phyloP scores from a whole-genome alignment of 2,329 filamentous ascomycete genomes.

The Colletotrichum endophyticum region DNA sequence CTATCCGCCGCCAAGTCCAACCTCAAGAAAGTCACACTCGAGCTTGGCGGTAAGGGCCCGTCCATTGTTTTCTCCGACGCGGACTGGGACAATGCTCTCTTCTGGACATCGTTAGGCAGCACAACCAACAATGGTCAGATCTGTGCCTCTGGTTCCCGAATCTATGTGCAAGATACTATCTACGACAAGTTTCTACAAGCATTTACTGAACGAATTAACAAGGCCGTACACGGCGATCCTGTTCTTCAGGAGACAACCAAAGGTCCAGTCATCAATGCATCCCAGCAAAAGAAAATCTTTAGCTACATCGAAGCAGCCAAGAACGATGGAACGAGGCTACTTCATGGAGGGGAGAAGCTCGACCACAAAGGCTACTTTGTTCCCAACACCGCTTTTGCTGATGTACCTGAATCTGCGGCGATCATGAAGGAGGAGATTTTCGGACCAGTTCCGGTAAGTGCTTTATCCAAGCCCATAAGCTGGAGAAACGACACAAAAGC shows the following conservation, averaged over 20 bases:
- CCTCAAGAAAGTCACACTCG: not conserved
- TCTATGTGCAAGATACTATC: not conserved
- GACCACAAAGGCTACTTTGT: not conserved
- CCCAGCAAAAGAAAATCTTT: not conserved
- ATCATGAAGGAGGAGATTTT: not conserved
- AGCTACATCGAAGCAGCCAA: not conserved
- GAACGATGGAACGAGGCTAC: not conserved
- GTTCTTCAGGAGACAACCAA: not conserved
- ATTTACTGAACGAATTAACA: conserved; percentile 50
- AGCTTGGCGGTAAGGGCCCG: not conserved
- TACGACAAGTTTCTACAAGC: not conserved
- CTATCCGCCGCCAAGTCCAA: not conserved
- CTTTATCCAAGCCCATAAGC: not conserved
- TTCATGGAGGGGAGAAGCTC: not conserved
- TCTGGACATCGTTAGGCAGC: not conserved
- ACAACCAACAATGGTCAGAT: not conserved
- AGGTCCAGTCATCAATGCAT: not conserved
- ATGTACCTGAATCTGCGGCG: not conserved
- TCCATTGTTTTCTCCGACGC: not conserved
- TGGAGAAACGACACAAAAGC: not conserved
- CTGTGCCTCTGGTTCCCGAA: not conserved
- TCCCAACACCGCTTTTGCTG: not conserved
- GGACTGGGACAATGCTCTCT: not conserved
- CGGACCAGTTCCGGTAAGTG: not conserved
- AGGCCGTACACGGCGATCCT: not conserved